phyloP scores from a whole-genome alignment of 345 rosid species.

The Eucalyptus cladocalyx region DNA sequence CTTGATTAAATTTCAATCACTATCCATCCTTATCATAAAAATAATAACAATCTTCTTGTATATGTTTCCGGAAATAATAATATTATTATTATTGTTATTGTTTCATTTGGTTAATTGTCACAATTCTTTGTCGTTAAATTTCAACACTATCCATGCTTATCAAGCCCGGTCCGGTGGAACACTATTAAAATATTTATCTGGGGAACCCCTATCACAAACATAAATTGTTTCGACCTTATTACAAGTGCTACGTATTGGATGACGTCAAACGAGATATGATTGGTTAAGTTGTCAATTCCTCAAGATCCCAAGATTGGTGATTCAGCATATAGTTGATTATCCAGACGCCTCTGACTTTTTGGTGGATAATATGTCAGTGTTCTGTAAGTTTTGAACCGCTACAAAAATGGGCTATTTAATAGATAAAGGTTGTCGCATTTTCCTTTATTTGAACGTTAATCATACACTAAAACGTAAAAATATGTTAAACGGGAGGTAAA shows the following conservation, averaged over 20 bases:
- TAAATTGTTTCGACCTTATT: not conserved
- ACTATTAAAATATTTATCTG: not conserved
- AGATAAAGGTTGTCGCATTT: not conserved
- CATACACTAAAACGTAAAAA: not conserved
- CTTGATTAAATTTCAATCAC: not conserved
- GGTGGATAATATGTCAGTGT: not conserved
- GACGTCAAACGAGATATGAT: not conserved
- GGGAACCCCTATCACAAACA: not conserved
- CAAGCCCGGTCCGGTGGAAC: not conserved
- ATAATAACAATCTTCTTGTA: not conserved
- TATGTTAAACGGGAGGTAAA: not conserved
- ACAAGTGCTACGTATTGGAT: not conserved
- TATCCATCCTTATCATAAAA: not conserved
- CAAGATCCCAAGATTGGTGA: not conserved
- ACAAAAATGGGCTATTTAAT: not conserved
- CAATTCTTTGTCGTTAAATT: not conserved
- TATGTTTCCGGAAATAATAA: not conserved
- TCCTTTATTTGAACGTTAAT: not conserved
- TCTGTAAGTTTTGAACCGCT: not conserved
- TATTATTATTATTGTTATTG: too few species aligned
- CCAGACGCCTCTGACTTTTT: not conserved
- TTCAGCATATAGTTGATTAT: not conserved
- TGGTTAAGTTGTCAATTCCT: not conserved
- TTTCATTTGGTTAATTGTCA: not conserved
- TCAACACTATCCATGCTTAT: not conserved